Evolutionary conservation across 148 eudicot species (phyloP).

Genomic region (Persicaria maculosa): DNA sequence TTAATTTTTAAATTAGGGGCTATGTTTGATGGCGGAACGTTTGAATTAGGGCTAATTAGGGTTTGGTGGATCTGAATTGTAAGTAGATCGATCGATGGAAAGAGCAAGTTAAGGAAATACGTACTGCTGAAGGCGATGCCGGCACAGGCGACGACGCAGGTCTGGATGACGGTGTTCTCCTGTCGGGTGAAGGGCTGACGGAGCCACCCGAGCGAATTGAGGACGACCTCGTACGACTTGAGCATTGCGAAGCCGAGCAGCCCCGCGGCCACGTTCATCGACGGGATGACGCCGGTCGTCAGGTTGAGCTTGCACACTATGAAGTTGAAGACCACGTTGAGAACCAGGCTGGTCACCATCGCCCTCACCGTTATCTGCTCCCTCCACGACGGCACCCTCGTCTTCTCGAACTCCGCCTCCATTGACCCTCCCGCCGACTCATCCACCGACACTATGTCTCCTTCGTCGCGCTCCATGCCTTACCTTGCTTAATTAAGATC

Average conservation of each 20-base stretch:
- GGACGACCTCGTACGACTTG: conserved; percentile 23
- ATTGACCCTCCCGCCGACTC: conserved; percentile 9
- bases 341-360: conserved; percentile 19
- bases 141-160: conserved; percentile 39
- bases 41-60: too few relatives aligned
- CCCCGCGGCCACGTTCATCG: conserved; percentile 33
- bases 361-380: conserved; percentile 28
- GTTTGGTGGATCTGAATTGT: too few relatives aligned
- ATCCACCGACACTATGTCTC: too few relatives aligned
- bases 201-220: conserved; percentile 19
- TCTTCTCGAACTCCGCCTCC: conserved; percentile 18
- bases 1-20: too few relatives aligned
- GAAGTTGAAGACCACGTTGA: conserved; percentile 26
- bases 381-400: conserved; percentile 26
- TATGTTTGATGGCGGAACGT: too few relatives aligned
- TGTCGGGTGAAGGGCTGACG: conserved; percentile 36
- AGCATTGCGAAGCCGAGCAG: conserved; percentile 31
- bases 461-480: too few relatives aligned
- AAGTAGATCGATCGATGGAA: not conserved
- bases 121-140: conserved; percentile 37
- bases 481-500: too few relatives aligned
- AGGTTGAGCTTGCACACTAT: conserved; percentile 33
- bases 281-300: conserved; percentile 35
- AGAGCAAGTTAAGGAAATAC: not conserved
- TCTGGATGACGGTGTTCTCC: conserved; percentile 42